Base-by-base conservation (phyloP, 306 rosid genomes). In the Lathyrus tuberosus region DNA sequence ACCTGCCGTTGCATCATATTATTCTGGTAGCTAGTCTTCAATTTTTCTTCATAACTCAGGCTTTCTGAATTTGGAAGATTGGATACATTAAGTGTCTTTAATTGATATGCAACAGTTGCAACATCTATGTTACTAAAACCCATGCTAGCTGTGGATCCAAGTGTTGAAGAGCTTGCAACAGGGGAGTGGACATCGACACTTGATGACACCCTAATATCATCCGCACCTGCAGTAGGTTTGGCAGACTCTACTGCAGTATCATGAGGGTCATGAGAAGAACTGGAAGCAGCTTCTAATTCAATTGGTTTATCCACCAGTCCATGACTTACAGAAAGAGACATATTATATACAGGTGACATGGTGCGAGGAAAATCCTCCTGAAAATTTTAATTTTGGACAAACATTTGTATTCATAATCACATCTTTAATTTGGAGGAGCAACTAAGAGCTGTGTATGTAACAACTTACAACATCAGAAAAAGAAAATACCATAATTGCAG, bases 341-440 rank as follows among this genome's bases (percentile, higher is more conserved):
- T 81, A 64, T 9, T 79, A 79, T 74, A 78, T 74, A 71, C 78
- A 81, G 83, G 80, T 52, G 86, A 69, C 53, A 70, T 65, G 54
- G 72, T 67, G 42, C 70, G 76, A 15, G 78, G 83, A 63, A 62
- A 72, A 71, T 79, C 86, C 69, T 81, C 88, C 91, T 86, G 91
- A 53, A 79, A 82, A 13, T 43, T 70, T 58, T 42, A 81, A 67
- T 37, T 72, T 74, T 38, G 51, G 77, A 62, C 42, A 41, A 44
- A 17, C 38, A 49, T 52, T 69, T 37, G 16, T 40, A 51, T 54
- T 76, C 37, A 72, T n/a, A 67, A 61, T 73, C 43, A 52, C n/a
- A 72, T 18, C 17, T 70, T n/a, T n/a, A 48, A 42, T 30, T 71
- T 16, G 42, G 35, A 48, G 22, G 48, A 58, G 44, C 58, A 33